Percentiles rank a stretch among this genome's conserved stretches.
phyloP scores from a whole-genome alignment of 2,329 filamentous ascomycete species.

The Aspergillus caelatus region DNA sequence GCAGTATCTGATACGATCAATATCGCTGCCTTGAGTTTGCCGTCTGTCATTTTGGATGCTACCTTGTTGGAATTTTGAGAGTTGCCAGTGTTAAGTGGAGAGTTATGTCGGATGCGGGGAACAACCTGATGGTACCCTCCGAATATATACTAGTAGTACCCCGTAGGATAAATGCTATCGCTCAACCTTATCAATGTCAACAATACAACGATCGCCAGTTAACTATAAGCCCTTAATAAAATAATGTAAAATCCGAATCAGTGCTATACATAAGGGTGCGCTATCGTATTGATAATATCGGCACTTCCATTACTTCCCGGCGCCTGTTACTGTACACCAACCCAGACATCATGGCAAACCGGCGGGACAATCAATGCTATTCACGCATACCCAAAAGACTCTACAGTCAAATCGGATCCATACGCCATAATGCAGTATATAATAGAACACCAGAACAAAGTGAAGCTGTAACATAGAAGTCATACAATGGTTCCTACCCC shows the following conservation, averaged over 20 bases:
- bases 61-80: conserved; percentile 10
- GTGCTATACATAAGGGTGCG: not conserved
- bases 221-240: not conserved
- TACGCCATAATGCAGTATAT: conserved; percentile 46
- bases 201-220: not conserved
- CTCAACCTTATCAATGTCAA: not conserved
- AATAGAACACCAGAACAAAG: conserved; percentile 26
- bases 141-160: not conserved
- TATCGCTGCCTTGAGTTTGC: conserved; percentile 69
- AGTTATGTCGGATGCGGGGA: conserved; percentile 9
- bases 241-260: not conserved
- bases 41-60: conserved; percentile 31
- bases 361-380: conserved; percentile 34
- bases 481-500: conserved; percentile 26
- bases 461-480: conserved; percentile 24
- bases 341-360: conserved; percentile 22
- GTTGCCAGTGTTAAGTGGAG: conserved; percentile 2
- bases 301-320: conserved; percentile 20
- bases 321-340: conserved; percentile 29
- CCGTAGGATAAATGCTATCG: not conserved
- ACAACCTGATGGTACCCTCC: not conserved
- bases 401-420: conserved; percentile 36
- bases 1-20: conserved; percentile 92
- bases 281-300: conserved; percentile 9
- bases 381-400: conserved; percentile 28